Evolutionary conservation across 345 rosid species (phyloP).

Genomic region (Acer campestre): DNA sequence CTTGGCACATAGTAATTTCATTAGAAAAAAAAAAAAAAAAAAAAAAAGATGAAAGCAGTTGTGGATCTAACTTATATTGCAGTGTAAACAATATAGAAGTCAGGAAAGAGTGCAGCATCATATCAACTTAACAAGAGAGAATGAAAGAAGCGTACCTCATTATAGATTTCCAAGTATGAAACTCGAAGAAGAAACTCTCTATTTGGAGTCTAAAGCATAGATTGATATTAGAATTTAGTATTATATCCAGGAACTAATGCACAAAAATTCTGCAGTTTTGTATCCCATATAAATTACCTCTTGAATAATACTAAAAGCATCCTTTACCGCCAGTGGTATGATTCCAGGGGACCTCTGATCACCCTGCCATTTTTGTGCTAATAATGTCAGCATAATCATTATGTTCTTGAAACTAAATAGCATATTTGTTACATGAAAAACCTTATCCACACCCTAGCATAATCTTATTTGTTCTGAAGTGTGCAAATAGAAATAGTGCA

Average conservation of each 20-base stretch:
- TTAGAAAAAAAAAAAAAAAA: slow-evolving; percentile 11
- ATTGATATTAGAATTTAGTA: slow-evolving; percentile 23
- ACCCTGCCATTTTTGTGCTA: slow-evolving; percentile 64
- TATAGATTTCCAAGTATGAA: slow-evolving; percentile 96
- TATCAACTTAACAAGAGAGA: background rate
- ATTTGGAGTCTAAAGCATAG: slow-evolving; percentile 72
- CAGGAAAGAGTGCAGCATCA: slow-evolving; percentile 10
- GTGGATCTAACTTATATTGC: slow-evolving; percentile 12
- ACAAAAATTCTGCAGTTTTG: slow-evolving; percentile 5
- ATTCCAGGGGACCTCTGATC: slow-evolving; percentile 99
- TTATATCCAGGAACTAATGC: slow-evolving; percentile 15
- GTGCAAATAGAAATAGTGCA: background rate
- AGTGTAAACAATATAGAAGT: slow-evolving; percentile 13
- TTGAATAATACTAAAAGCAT: slow-evolving; percentile 95
- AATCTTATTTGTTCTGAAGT: background rate
- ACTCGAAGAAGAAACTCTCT: slow-evolving; percentile 95
- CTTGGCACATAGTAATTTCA: slow-evolving; percentile 22
- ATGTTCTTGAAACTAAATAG: slow-evolving; percentile 9
- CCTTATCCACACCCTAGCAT: background rate
- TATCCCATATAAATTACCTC: slow-evolving; percentile 60
- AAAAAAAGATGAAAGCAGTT: slow-evolving; percentile 23
- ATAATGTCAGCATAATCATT: slow-evolving; percentile 10
- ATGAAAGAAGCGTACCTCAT: slow-evolving; percentile 66
- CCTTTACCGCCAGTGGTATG: slow-evolving; percentile 95
- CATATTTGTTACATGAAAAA: background rate